A percentile compares a stretch with the other conserved stretches of the same genome.
phyloP scores from a whole-genome alignment of 352 stramenopile species.

The Globisporangium nodosum region DNA sequence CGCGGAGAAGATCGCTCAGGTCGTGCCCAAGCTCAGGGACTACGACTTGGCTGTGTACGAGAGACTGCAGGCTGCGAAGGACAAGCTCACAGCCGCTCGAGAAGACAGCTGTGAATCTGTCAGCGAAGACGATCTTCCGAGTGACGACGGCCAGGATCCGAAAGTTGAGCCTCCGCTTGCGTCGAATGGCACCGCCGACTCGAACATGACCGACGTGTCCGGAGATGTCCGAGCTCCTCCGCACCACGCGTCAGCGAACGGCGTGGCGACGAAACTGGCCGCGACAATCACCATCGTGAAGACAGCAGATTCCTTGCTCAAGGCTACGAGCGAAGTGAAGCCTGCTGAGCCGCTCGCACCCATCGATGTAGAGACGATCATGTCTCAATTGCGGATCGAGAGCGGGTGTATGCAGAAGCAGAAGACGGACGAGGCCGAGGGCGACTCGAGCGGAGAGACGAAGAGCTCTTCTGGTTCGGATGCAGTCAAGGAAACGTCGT shows the following conservation, averaged over 20 bases:
- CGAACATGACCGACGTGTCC: neutral
- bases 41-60: conserved; percentile 62
- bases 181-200: neutral
- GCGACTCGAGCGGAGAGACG: neutral
- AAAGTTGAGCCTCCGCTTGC: neutral
- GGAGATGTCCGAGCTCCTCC: neutral
- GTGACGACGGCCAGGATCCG: neutral
- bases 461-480: neutral
- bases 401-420: conserved; percentile 60
- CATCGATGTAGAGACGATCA: conserved; percentile 40
- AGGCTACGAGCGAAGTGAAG: neutral
- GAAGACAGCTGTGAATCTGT: conserved; percentile 1
- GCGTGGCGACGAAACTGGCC: neutral
- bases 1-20: conserved; percentile 23
- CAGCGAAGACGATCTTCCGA: neutral
- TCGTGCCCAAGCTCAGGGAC: conserved; percentile 43
- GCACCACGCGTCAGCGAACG: neutral
- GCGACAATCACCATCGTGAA: neutral
- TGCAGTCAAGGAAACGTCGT: conserved; percentile 5
- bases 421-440: conserved; percentile 16
- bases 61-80: conserved; percentile 50
- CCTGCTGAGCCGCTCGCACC: conserved; percentile 1
- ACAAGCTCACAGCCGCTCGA: conserved; percentile 18
- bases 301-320: neutral
- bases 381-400: conserved; percentile 66